Base-by-base conservation (phyloP, 2,329 filamentous ascomycete genomes). In the Gnomoniopsis smithogilvyi region DNA sequence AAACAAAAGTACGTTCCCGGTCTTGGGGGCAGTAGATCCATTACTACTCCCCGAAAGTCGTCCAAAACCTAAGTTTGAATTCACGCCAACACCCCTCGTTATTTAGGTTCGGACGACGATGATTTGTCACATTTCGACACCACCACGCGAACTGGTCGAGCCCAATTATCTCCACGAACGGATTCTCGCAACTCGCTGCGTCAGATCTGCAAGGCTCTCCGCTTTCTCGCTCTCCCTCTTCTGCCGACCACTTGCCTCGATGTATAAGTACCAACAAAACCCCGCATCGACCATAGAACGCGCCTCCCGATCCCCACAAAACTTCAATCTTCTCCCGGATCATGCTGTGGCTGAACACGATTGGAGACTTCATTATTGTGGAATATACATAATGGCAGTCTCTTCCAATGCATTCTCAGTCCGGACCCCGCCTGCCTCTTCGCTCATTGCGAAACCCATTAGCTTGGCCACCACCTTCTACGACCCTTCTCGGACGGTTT, bases 1-100 rank as follows among this genome's bases (percentile, higher is more conserved):
- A 99, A 99, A 89, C 94, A 97, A 91, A 98, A 98, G 93, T 98
- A 96, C 83, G 93, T 96, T 74, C 84, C 87, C 80, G 82, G 84
- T 80, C 82, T 89, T 77, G 87, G 84, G 79, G 83, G 83, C 79
- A 82, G 84, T 80, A 83, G 85, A 76, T 64, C 67, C 64, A 80
- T 84, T 77, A 87, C 85, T 83, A 81, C 86, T 82, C 84, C 86
- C 76, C 81, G 83, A 80, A 90, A 88, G 77, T 82, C 84, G 75
- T 73, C 73, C 72, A 86, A 87, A 77, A 82, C 84, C 78, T 87
- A 87, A 80, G 83, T 82, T 85, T 85, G 80, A 82, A 80, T 81
- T 83, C 79, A 88, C 88, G 81, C 88, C 80, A 90, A 87, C 83
- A 83, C 54, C 54, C 43, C 83, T 80, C 78, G 79, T 80, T 85